Evolutionary conservation across 1,284 basidiomycete genomes (phyloP).

Genomic region (Amylostereum chailletii): DNA sequence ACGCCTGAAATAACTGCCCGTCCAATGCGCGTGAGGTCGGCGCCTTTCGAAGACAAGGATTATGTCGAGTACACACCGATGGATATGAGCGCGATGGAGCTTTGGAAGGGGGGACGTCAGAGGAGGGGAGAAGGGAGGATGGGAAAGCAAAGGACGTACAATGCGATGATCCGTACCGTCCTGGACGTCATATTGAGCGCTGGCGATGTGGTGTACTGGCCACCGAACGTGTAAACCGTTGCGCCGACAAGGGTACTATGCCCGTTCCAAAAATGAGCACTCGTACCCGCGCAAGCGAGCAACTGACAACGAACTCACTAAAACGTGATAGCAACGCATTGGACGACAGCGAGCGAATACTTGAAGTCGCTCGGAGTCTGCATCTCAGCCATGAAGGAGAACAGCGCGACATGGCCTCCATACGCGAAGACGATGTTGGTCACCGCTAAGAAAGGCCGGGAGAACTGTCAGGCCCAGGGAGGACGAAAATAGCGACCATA

Average conservation of each 20-base stretch:
- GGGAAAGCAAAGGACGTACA: background rate
- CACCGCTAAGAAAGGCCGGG: background rate
- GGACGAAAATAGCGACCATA: background rate
- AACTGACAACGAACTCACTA: background rate
- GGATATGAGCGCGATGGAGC: slow-evolving; percentile 3
- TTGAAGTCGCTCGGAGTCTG: slow-evolving; percentile 3
- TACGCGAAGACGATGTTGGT: slow-evolving; percentile 6
- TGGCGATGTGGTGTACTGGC: slow-evolving; percentile 4
- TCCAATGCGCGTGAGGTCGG: background rate
- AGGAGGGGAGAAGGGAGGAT: background rate
- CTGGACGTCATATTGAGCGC: slow-evolving; percentile 3
- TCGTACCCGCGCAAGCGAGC: too few species aligned
- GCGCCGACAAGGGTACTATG: slow-evolving; percentile 1
- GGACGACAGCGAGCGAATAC: slow-evolving; percentile 5
- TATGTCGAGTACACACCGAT: background rate
- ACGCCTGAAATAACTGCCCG: slow-evolving; percentile 2
- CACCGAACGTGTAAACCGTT: slow-evolving; percentile 1
- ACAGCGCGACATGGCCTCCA: slow-evolving; percentile 5
- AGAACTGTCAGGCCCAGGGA: background rate
- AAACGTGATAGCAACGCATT: slow-evolving; percentile 1
- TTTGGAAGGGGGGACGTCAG: background rate
- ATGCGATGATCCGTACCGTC: slow-evolving; percentile 2
- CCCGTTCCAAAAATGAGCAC: background rate
- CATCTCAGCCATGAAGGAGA: slow-evolving; percentile 5
- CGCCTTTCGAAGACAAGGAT: too few species aligned